Conservation (phyloP, 129 eudicot species). For the sunflower (Helianthus annuus) region HanXRQr2.0-SUNRISE NC_035447.2:3426605-3427104, state of each 20-base stretch:
- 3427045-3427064: slow-evolving; percentile 59
- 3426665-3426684: neutral
- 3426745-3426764: slow-evolving; percentile 39
- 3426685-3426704: slow-evolving; percentile 60
- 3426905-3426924: slow-evolving; percentile 68
- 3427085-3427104: slow-evolving; percentile 51
- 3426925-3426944: slow-evolving; percentile 58
- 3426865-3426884: slow-evolving; percentile 58
- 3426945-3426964: slow-evolving; percentile 66
- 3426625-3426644: neutral
- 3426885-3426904: slow-evolving; percentile 80
- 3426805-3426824: slow-evolving; percentile 42
- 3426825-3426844: slow-evolving; percentile 36
- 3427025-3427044: slow-evolving; percentile 58
- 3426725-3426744: slow-evolving; percentile 53
- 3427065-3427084: slow-evolving; percentile 75
- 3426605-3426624: neutral
- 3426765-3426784: slow-evolving; percentile 52
- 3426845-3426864: slow-evolving; percentile 64
- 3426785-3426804: slow-evolving; percentile 52
- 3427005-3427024: slow-evolving; percentile 45
- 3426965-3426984: slow-evolving; percentile 60
- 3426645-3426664: too few species aligned
- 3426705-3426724: slow-evolving; percentile 48
- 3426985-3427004: slow-evolving; percentile 61